A percentile compares a stretch with the other conserved stretches of the same genome.
Conservation (phyloP, 495 filamentous ascomycete species). For the Podospora fimiseda region DNA sequence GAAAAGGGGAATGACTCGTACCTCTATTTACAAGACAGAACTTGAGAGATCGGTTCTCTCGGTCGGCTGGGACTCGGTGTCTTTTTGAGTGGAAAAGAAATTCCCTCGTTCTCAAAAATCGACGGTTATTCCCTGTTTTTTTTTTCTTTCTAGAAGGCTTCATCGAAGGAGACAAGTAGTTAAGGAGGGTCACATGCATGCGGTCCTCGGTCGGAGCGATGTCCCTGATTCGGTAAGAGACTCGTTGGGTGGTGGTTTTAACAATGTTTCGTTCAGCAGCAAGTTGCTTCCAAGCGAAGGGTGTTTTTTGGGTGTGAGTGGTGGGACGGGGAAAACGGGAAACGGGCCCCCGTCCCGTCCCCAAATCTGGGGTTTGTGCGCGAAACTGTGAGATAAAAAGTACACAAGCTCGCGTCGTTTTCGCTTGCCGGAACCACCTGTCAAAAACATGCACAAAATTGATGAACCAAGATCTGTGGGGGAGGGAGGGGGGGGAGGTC, state of each 20-base stretch:
- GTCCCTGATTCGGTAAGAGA: not conserved
- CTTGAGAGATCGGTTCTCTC: no score
- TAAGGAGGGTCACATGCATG: not conserved
- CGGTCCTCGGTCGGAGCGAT: not conserved
- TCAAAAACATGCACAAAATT: conserved; percentile 11
- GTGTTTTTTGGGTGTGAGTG: not conserved
- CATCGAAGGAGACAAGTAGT: not conserved
- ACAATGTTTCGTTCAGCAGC: not conserved
- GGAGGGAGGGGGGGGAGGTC: no score
- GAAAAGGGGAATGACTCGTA: no score
- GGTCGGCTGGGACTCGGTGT: not conserved
- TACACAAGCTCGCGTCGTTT: not conserved
- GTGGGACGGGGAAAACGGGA: not conserved
- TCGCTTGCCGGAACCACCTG: not conserved
- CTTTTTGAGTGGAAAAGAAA: not conserved
- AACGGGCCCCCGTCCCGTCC: not conserved
- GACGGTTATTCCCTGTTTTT: not conserved
- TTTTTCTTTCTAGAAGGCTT: not conserved
- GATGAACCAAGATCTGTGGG: conserved; percentile 11
- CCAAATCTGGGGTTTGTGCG: no score
- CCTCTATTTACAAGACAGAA: no score
- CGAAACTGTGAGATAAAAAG: no score
- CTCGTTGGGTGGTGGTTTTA: not conserved
- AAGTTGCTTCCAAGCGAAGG: not conserved
- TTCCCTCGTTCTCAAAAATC: not conserved